Conservation (phyloP, 306 rosid genomes). For the Vachellia collinsii region DNA sequence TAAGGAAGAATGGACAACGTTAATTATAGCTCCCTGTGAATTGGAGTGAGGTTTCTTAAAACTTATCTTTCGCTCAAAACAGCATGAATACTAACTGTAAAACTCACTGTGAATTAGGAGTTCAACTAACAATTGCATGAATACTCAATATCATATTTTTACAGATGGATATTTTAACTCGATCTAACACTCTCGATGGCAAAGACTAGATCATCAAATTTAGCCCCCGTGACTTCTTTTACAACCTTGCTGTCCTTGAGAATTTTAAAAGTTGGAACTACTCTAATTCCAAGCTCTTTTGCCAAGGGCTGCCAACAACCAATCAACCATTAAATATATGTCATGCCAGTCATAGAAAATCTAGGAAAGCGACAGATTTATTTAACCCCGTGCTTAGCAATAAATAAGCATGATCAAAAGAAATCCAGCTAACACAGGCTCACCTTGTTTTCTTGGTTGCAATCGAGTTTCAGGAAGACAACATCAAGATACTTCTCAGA, state of each 20-base stretch:
- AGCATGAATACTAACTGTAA: conserved; percentile 14
- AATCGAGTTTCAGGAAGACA: conserved; percentile 90
- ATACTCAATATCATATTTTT: conserved; percentile 44
- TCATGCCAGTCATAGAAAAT: conserved; percentile 22
- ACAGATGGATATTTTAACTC: conserved; percentile 40
- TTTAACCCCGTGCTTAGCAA: neutral
- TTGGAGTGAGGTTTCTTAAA: conserved; percentile 36
- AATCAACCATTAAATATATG: conserved; percentile 38
- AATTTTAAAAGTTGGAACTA: conserved; percentile 96
- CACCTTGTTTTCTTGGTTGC: conserved; percentile 92
- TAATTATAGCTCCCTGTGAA: conserved; percentile 2
- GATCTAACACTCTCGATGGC: conserved; percentile 81
- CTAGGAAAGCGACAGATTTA: neutral
- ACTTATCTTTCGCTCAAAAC: neutral
- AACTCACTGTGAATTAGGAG: neutral
- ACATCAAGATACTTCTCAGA: conserved; percentile 84
- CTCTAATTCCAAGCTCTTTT: conserved; percentile 96
- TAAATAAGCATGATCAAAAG: neutral
- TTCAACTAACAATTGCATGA: conserved; percentile 34
- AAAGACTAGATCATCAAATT: conserved; percentile 76
- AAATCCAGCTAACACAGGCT: neutral
- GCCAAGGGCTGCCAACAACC: conserved; percentile 75
- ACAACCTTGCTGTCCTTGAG: conserved; percentile 78
- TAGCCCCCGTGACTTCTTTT: conserved; percentile 91
- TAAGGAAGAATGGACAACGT: conserved; percentile 15